Base-by-base conservation (phyloP, 2,329 filamentous ascomycete genomes). In the Ascochyta koolunga region DNA sequence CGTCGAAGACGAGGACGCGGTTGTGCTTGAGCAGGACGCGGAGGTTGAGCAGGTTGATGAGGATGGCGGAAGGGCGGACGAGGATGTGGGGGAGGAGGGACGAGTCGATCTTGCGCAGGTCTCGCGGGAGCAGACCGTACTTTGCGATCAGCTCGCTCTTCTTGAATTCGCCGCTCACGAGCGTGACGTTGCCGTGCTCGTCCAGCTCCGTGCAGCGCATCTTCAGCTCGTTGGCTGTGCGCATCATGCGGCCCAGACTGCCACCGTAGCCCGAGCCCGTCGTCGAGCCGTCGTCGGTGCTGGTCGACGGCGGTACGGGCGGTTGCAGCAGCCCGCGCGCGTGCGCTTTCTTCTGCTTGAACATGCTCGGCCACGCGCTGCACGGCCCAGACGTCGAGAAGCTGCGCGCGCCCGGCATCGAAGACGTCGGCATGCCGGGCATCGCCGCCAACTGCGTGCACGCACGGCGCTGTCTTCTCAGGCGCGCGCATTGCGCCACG, bases 121-220 rank as follows among this genome's bases (percentile, higher is more conserved):
- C 95, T 58, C 95, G 93, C 50, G 95, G 93, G 42, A 97, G 83
- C 22, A 98, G 83, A 36, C 93, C 93, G 16, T 93, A 90, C 83
- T 95, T 97, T 47, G 93, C 92, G 74, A 97, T 98, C 40, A 99
- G 81, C 78, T 99, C 95, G 68, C 87, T 95, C 82, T 99, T 99
- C 78, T 95, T 96, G 77, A 97, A 98, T 75, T 98, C 95, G 54
- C 92, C 91, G 71, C 96, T 96, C 18, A 96, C 89, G 53, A 98
- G 80, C 18, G 93, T 96, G 22, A 97, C 92, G 66, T 96, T 89
- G 35, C 95, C 95, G 68, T 90, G 86, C 73, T 93, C 91, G 67
- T 98, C 92, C 55, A 98, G 90, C 75, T 99, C 95, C 1, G 95
- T 99, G 72, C 95, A 99, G 48, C 95, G 85, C 62, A 99, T 80